These are phyloP conservation scores for Pseudogymnoascus sp. DNA, from an alignment of 2,329 filamentous ascomycete genomes.

Conservation along the genomic window DNA sequence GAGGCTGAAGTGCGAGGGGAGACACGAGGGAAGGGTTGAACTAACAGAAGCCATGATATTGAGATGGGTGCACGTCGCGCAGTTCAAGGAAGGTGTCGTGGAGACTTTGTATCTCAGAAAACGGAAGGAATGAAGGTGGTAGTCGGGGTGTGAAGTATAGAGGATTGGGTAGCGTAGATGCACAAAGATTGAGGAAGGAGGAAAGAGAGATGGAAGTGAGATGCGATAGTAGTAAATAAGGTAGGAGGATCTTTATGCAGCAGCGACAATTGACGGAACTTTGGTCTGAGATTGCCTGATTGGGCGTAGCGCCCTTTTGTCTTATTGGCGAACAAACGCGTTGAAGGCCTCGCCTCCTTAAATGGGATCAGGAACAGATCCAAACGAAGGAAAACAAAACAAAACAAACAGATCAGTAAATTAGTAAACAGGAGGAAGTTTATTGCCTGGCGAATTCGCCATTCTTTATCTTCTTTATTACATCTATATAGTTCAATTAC, in stretches of 20 bases:
- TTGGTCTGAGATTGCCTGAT: conserved; percentile 4
- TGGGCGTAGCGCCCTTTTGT: neutral
- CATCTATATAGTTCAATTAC: conserved; percentile 1
- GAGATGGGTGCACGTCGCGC: conserved; percentile 10
- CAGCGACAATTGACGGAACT: conserved; percentile 5
- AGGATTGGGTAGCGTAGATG: neutral
- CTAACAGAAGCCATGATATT: conserved; percentile 25
- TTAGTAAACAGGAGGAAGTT: neutral
- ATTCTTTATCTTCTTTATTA: conserved; percentile 4
- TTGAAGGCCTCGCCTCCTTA: conserved; percentile 9
- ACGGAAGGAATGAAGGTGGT: neutral
- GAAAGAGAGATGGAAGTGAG: conserved; percentile 8
- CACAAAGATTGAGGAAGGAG: conserved; percentile 5
- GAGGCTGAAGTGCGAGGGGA: conserved; percentile 2
- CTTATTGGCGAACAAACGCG: conserved; percentile 9
- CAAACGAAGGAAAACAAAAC: neutral
- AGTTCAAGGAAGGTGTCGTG: conserved; percentile 10
- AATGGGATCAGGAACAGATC: neutral
- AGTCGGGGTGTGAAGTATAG: neutral
- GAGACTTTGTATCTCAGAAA: conserved; percentile 6
- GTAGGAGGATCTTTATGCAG: conserved; percentile 9
- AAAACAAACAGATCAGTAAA: neutral
- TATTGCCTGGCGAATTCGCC: neutral
- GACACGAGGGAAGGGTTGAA: conserved; percentile 14
- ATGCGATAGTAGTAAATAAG: conserved; percentile 8